Conservation (phyloP, 2,329 filamentous ascomycete genomes). For the Colletotrichum siamense region DNA sequence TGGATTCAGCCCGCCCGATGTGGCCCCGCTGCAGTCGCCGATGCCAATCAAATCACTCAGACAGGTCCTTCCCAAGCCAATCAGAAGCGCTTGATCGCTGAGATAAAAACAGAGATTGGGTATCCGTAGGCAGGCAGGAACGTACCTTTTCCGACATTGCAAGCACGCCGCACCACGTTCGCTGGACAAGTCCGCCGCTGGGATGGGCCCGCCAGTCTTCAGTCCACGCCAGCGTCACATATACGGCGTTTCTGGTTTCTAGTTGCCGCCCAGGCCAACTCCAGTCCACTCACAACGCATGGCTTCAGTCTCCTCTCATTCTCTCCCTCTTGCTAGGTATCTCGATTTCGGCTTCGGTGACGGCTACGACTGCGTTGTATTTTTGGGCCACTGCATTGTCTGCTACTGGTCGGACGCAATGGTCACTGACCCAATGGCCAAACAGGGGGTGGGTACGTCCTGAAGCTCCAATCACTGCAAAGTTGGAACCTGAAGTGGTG, state of each 20-base stretch:
- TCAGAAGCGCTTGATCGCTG: neutral
- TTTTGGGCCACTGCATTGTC: neutral
- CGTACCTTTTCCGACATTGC: neutral
- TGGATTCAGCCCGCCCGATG: neutral
- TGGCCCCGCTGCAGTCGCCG: neutral
- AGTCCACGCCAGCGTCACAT: neutral
- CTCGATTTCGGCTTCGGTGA: constrained; percentile 2
- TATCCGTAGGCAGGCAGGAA: neutral
- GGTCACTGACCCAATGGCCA: neutral
- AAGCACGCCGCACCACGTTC: neutral
- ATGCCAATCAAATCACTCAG: neutral
- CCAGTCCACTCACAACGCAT: neutral
- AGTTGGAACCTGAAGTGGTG: neutral
- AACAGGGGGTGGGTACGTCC: neutral
- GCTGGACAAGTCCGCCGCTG: neutral
- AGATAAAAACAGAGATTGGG: neutral
- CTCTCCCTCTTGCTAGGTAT: neutral
- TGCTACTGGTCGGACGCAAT: neutral
- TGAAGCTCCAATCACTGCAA: neutral
- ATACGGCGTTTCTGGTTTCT: constrained; percentile 11
- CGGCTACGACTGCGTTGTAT: constrained; percentile 11
- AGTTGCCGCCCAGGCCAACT: neutral
- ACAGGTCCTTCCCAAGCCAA: neutral
- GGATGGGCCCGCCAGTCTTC: neutral
- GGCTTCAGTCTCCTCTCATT: neutral